Evolutionary conservation across 73 alveolate genomes (phyloP).

Genomic region (Breviolum minutum): DNA sequence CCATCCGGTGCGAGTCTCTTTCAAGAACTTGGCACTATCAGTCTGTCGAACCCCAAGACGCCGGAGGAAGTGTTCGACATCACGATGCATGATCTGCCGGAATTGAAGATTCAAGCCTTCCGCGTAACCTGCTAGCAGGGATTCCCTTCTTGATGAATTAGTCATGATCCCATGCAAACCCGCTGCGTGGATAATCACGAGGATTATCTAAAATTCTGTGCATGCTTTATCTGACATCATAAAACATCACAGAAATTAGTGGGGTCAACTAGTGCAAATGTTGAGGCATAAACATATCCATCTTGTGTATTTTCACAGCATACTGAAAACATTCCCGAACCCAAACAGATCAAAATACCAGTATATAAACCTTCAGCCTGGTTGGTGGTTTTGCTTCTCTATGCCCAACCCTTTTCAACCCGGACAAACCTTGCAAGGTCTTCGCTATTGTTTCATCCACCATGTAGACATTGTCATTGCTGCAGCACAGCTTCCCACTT

Average conservation of each 20-base stretch:
- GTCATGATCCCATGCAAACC: neutral
- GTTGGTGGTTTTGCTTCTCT: no score
- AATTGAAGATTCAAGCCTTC: slow-evolving; percentile 54
- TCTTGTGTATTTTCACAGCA: neutral
- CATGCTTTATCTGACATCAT: neutral
- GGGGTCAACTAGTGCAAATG: neutral
- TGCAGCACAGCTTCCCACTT: slow-evolving; percentile 16
- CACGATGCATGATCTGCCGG: neutral
- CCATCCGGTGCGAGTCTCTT: neutral
- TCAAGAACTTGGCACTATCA: slow-evolving; percentile 19
- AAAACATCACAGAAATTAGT: neutral
- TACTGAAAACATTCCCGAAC: no score
- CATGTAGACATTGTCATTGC: slow-evolving; percentile 17
- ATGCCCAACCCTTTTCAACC: no score
- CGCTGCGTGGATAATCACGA: neutral
- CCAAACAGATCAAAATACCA: no score
- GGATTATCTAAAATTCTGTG: neutral
- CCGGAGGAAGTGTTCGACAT: slow-evolving; percentile 15
- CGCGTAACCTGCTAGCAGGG: slow-evolving; percentile 19
- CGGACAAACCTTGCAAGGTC: neutral
- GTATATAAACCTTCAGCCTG: no score
- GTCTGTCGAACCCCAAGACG: slow-evolving; percentile 60
- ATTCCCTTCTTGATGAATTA: neutral
- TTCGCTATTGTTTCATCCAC: slow-evolving; percentile 59
- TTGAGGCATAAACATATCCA: neutral